Evolutionary conservation across 2,329 filamentous ascomycete species (phyloP), one percentile per base, ranked within the genome.

Genomic region (Apiospora hydei): DNA sequence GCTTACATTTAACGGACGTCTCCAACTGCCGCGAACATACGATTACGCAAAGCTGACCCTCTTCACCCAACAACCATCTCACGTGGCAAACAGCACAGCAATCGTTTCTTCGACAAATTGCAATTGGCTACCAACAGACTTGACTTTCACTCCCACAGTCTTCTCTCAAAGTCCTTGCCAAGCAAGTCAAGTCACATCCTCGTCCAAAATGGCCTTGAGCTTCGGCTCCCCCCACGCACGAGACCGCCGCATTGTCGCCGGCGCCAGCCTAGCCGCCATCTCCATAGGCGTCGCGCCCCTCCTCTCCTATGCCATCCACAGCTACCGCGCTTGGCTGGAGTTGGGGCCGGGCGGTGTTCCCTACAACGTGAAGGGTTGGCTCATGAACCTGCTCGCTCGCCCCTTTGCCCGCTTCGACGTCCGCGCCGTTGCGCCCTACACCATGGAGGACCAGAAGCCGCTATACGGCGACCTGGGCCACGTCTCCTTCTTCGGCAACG

Each of bases 261-360:
- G 34, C 18, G 10, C 10, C 57, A 21, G 34, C 21, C 30, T 41
- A 10, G 34, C 18, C 13, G 30, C 21, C 24, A 24, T 57, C 44
- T n/a, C 61, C 66, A 21, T 67, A 24, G 71, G 67, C 64, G 51
- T 46, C 64, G 18, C 72, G 18, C 73, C 72, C 14, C 57, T 77
- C 4, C 34, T 79, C 57, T 73, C 77, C 7, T 77, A 80, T 70
- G 75, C 77, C 26, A 67, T 76, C 64, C 71, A 74, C 49, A 80
- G 78, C 76, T 87, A 87, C 78, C 78, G 74, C 4, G 79, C 77
- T 67, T 87, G 78, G 76, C 79, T 84, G 21, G 81, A 82, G 1
- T 80, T 87, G 44, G 85, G 85, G 18, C 81, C 79, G 4, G 84
- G 85, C 71, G 85, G 85, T 21, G 71, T 85, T 0, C 84, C 85